Evolutionary conservation across 768 basidiomycete species (phyloP), one percentile per base, ranked within the genome.

Genomic region (Rhodotorula toruloides): DNA sequence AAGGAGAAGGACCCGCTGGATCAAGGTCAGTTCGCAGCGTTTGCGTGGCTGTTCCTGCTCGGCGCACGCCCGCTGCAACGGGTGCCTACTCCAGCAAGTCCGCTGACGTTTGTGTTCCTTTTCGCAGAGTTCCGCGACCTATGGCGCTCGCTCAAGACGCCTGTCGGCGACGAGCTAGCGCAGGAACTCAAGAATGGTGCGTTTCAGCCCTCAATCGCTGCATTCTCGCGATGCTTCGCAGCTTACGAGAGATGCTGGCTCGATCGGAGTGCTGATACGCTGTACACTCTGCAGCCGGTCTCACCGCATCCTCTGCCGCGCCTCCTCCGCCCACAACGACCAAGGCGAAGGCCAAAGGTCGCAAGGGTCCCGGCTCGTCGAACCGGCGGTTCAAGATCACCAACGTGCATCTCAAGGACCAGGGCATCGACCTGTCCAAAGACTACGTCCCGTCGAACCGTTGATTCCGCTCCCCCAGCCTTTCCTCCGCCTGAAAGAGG

Each of bases 81-180:
- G n/a, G n/a, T n/a, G n/a, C n/a, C n/a, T n/a, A n/a, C n/a, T n/a
- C n/a, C n/a, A n/a, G n/a, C n/a, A n/a, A n/a, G n/a, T n/a, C n/a
- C n/a, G n/a, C n/a, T n/a, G n/a, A n/a, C n/a, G n/a, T n/a, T n/a
- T n/a, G n/a, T n/a, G 44, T 21, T 7, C 16, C 25, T 21, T 5
- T 46, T 25, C 6, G 42, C 77, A 94, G 91, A 94, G 77, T 94
- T 94, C 75, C 79, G 82, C 57, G 88, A 91, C 72, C 79, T 93
- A 25, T 94, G 92, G 91, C 89, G 90, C 77, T 82, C 83, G 7
- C 81, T 92, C 25, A 86, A 85, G 73, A 87, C 91, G 2, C 91
- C 91, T 1, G 88, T 88, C 58, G 89, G 91, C 48, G 88, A 88
- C 32, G 90, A 92, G 74, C 78, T 94, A 5, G 81, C 87, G 61